A percentile compares a stretch with the other conserved stretches of the same genome.
These are phyloP conservation scores for Leishmania turanica DNA, from an alignment of 208 protist species.

Conservation along the genomic window DNA sequence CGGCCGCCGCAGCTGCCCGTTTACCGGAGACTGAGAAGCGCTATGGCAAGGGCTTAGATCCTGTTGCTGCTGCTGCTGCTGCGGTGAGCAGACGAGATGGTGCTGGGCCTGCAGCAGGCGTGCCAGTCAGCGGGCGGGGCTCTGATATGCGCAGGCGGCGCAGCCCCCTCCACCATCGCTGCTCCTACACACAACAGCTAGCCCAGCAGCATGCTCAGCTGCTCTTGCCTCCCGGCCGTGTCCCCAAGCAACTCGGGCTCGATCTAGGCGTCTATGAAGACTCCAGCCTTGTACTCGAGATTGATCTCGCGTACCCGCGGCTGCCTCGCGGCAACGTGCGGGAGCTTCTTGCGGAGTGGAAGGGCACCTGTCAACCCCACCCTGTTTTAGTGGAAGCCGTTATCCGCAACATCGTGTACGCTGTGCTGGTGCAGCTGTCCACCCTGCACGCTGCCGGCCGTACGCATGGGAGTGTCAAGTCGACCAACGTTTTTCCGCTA, in stretches of 20 bases:
- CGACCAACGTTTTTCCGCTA: slow-evolving; percentile 72
- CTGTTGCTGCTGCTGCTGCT: neutral
- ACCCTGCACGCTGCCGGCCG: slow-evolving; percentile 51
- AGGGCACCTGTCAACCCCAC: slow-evolving; percentile 28
- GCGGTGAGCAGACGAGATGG: neutral
- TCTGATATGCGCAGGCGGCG: neutral
- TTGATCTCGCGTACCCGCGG: slow-evolving; percentile 55
- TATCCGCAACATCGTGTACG: slow-evolving; percentile 66
- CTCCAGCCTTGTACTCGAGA: slow-evolving; percentile 32
- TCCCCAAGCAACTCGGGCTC: slow-evolving; percentile 18
- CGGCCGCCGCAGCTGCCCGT: neutral
- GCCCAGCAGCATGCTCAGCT: slow-evolving; percentile 1
- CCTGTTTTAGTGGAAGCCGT: slow-evolving; percentile 55
- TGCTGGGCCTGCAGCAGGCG: neutral
- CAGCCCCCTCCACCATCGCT: neutral
- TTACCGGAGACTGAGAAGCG: neutral
- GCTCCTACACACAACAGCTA: neutral
- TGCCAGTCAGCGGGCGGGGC: neutral
- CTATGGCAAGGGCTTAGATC: neutral
- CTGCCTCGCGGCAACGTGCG: slow-evolving; percentile 58
- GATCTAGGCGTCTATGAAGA: slow-evolving; percentile 23
- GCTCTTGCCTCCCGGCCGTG: neutral
- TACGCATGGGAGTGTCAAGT: slow-evolving; percentile 69
- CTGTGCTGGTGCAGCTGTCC: slow-evolving; percentile 55
- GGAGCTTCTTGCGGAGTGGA: slow-evolving; percentile 48